Conservation (phyloP, 352 stramenopile genomes). For the Blastocystis sp. region DNA sequence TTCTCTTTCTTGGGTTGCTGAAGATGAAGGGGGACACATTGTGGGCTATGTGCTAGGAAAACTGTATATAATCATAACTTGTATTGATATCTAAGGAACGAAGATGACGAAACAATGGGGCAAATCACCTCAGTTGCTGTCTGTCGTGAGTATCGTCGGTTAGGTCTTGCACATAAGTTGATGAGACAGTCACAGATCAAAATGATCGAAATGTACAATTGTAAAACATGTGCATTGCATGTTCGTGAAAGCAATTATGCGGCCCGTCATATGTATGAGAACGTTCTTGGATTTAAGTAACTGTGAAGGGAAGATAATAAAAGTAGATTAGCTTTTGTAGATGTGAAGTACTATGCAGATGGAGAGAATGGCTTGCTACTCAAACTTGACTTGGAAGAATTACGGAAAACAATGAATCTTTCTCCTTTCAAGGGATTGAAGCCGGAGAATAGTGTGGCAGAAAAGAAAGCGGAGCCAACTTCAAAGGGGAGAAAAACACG, state of each 20-base stretch:
- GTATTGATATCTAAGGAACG: conserved; percentile 70
- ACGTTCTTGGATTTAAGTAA: conserved; percentile 93
- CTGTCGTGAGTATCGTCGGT: conserved; percentile 91
- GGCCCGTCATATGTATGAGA: conserved; percentile 95
- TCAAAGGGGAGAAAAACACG: neutral
- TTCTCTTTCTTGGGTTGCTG: conserved; percentile 95
- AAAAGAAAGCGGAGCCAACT: neutral
- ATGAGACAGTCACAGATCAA: conserved; percentile 83
- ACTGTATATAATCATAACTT: conserved; percentile 80
- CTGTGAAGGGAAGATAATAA: conserved; percentile 50
- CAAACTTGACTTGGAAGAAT: conserved; percentile 78
- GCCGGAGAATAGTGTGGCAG: neutral
- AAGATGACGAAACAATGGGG: conserved; percentile 73
- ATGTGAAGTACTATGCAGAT: conserved; percentile 99
- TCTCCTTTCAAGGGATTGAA: conserved; percentile 27
- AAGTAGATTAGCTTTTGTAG: conserved; percentile 79
- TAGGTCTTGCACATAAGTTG: conserved; percentile 92
- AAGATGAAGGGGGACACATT: conserved; percentile 94
- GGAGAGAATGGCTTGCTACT: conserved; percentile 99
- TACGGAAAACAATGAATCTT: conserved; percentile 20
- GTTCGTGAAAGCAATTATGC: conserved; percentile 94
- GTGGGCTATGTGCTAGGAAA: conserved; percentile 99
- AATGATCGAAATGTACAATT: conserved; percentile 94
- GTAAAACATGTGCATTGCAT: conserved; percentile 98
- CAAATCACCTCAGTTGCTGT: conserved; percentile 99